Base-by-base conservation (phyloP, 345 rosid genomes). In the Clausena lansium region DNA sequence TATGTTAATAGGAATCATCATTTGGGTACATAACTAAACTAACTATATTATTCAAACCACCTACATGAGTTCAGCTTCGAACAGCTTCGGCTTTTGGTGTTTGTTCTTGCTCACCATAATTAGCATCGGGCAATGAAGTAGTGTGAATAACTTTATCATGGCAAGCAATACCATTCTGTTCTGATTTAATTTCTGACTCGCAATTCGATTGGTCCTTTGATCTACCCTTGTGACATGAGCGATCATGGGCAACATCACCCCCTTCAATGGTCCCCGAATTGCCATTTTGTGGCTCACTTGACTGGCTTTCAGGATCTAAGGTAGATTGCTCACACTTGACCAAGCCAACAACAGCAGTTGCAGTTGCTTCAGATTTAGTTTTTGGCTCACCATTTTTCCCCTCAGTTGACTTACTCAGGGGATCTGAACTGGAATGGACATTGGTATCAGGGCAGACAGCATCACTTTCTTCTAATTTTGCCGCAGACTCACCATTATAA, bases 81-180 rank as follows among this genome's bases (percentile, higher is more conserved):
- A 85, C 88, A 75, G 89, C 84, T 80, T 90, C 94, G 54, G 93
- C 77, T 76, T 79, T 87, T 2, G 81, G 83, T 72, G 84, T 75
- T 64, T 76, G 86, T 61, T 83, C 85, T 45, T 85, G 69, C 67
- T 78, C 82, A 74, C 77, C 86, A 27, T 82, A 45, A 61, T 74
- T 75, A 62, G 33, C 70, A 39, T 83, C 86, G 6, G 65, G 76
- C 25, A 24, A 65, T 57, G 76, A 33, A 58, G 77, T 58, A 25
- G 50, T 67, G 2, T 41, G 78, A 28, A 24, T 74, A 39, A 60
- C 67, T 9, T 36, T 68, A 68, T 71, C 82, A 1, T 15, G 75
- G 41, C 62, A 75, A 41, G 75, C 82, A 71, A 77, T 57, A 60
- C 77, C 62, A 38, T 78, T 85, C 76, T 76, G 80, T 77, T 84